Evolutionary conservation across 768 basidiomycete genomes (phyloP).

Genomic region (Suillus variegatus): DNA sequence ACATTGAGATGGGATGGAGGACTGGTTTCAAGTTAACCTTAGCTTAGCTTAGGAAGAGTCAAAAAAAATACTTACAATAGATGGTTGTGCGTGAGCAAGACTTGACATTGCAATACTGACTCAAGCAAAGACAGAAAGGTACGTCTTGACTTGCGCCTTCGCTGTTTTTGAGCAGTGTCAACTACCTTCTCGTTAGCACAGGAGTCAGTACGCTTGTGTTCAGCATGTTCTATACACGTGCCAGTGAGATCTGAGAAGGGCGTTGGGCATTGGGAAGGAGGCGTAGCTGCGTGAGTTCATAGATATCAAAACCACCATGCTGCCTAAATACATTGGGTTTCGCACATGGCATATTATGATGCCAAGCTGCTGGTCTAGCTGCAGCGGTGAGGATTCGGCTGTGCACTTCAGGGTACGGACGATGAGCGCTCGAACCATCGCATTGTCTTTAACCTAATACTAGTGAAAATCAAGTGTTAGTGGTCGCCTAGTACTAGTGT

Average conservation of each 20-base stretch:
- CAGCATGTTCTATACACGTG: not conserved
- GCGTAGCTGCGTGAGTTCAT: not conserved
- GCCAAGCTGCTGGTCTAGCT: not conserved
- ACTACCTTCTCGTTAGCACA: no score
- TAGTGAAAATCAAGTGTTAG: no score
- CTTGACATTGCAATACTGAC: not conserved
- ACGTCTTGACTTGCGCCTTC: not conserved
- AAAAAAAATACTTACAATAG: not conserved
- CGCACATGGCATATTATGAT: no score
- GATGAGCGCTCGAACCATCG: not conserved
- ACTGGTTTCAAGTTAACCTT: not conserved
- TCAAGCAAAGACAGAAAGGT: not conserved
- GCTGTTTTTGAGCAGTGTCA: not conserved
- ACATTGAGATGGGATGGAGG: no score
- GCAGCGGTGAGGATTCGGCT: not conserved
- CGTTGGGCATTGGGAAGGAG: not conserved
- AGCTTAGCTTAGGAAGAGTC: not conserved
- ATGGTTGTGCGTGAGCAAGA: not conserved
- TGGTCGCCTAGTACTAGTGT: no score
- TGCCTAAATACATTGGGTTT: not conserved
- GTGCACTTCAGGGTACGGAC: not conserved
- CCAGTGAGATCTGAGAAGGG: not conserved
- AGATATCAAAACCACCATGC: not conserved
- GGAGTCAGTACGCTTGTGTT: not conserved
- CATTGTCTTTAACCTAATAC: no score